Evolutionary conservation across 345 rosid genomes (phyloP).

Genomic region (Dovyalis caffra): DNA sequence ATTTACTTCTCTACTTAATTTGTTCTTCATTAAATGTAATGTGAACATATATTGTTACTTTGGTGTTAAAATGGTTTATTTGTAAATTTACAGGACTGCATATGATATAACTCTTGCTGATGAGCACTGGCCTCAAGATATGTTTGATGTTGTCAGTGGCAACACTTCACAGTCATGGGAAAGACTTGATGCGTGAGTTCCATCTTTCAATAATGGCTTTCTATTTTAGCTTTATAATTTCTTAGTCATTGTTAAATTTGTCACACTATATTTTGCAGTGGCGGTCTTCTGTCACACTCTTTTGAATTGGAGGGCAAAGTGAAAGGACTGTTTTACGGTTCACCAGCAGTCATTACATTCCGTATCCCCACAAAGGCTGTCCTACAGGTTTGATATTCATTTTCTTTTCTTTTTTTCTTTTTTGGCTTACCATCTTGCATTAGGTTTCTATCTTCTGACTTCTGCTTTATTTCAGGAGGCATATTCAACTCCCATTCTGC

Average conservation of each 20-base stretch:
- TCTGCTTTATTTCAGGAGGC: slow-evolving; percentile 55
- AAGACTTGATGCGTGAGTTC: slow-evolving; percentile 89
- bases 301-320: slow-evolving; percentile 85
- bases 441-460: not conserved
- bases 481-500: slow-evolving; percentile 75
- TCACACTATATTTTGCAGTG: slow-evolving; percentile 43
- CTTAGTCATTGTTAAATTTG: not conserved
- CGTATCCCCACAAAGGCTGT: slow-evolving; percentile 80
- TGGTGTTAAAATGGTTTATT: not conserved
- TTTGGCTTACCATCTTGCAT: not conserved
- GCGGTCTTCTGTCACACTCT: slow-evolving; percentile 73
- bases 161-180: slow-evolving; percentile 88
- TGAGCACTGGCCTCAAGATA: slow-evolving; percentile 62
- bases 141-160: slow-evolving; percentile 61
- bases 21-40: not conserved
- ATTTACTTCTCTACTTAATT: not conserved
- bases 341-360: slow-evolving; percentile 87
- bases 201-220: not conserved
- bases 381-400: slow-evolving; percentile 56
- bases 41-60: not conserved
- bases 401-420: not conserved
- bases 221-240: not conserved
- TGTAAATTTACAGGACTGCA: slow-evolving; percentile 52
- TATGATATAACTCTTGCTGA: slow-evolving; percentile 77
- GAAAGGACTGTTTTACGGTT: slow-evolving; percentile 72